Conservation (phyloP, 225 moss, liverwort and hornwort genomes). For the Polytrichum commune region DNA sequence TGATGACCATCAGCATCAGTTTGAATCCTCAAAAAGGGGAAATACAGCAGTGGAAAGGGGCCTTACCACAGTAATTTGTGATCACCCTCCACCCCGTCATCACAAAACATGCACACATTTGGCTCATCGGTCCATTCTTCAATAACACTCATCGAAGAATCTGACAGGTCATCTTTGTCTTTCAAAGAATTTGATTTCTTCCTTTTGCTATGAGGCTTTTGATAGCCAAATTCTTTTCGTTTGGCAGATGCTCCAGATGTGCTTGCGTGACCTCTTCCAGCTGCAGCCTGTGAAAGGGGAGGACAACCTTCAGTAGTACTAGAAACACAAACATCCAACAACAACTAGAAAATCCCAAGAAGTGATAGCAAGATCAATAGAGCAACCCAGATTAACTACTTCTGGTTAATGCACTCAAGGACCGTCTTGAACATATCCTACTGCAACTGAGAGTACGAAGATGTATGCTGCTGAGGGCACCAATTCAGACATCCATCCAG, state of each 20-base stretch:
- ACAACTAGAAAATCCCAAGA: too few relatives aligned
- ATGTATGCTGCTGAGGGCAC: too few relatives aligned
- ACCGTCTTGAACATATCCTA: too few relatives aligned
- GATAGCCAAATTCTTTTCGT: neutral
- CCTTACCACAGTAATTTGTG: constrained; percentile 13
- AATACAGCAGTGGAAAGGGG: too few relatives aligned
- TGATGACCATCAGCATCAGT: neutral
- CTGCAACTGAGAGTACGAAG: too few relatives aligned
- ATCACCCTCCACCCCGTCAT: constrained; percentile 7
- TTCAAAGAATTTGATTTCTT: neutral
- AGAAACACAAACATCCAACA: neutral
- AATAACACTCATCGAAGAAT: neutral
- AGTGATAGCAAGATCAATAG: too few relatives aligned
- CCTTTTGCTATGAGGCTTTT: neutral
- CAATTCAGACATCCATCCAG: too few relatives aligned
- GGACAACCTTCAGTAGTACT: neutral
- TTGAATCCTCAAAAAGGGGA: neutral
- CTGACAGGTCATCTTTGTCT: neutral
- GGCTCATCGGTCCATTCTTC: constrained; percentile 17
- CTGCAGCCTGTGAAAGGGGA: neutral
- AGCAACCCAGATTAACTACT: too few relatives aligned
- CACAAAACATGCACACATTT: constrained; percentile 15
- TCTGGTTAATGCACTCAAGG: too few relatives aligned
- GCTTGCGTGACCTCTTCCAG: neutral
- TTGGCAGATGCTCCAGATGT: constrained; percentile 1